Percentiles rank a stretch among this genome's conserved stretches.
Evolutionary conservation across 345 rosid genomes (phyloP).

Genomic region (Camelina sativa): DNA sequence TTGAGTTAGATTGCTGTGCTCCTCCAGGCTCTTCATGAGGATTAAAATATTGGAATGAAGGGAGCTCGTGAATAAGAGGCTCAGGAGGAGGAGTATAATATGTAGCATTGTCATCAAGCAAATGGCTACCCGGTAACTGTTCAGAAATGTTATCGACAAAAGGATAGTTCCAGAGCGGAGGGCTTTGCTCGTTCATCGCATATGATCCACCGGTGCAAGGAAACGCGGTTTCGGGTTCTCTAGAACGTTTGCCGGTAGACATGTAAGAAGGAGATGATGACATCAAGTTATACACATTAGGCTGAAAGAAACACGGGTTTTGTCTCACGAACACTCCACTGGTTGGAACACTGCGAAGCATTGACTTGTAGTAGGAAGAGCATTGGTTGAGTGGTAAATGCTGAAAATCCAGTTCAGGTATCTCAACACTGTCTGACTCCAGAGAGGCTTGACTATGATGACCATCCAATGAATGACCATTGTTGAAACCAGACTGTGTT

Average conservation of each 20-base stretch:
- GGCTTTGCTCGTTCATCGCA: constrained; percentile 20
- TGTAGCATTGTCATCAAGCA: constrained; percentile 43
- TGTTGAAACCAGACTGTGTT: constrained; percentile 44
- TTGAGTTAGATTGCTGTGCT: constrained; percentile 40
- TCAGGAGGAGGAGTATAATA: constrained; percentile 59
- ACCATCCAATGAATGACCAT: constrained; percentile 29
- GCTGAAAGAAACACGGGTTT: constrained; percentile 2
- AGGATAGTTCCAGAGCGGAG: constrained; percentile 31
- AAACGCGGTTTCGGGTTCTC: not conserved
- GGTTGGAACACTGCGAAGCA: constrained; percentile 24
- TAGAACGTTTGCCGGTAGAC: constrained; percentile 17
- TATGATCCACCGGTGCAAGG: not conserved
- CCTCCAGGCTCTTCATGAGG: constrained; percentile 48
- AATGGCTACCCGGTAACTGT: constrained; percentile 47
- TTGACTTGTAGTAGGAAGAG: constrained; percentile 7
- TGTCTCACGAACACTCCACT: constrained; percentile 2
- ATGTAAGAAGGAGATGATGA: constrained; percentile 31
- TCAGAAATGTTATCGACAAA: constrained; percentile 25
- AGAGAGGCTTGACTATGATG: constrained; percentile 46
- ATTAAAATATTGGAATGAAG: constrained; percentile 70
- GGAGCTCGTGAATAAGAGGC: constrained; percentile 59
- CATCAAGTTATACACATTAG: constrained; percentile 21
- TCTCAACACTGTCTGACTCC: constrained; percentile 48
- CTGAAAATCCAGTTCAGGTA: constrained; percentile 57
- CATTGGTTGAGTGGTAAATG: constrained; percentile 42